Conservation (phyloP, 129 eudicot genomes). For the Sambucus nigra region DNA sequence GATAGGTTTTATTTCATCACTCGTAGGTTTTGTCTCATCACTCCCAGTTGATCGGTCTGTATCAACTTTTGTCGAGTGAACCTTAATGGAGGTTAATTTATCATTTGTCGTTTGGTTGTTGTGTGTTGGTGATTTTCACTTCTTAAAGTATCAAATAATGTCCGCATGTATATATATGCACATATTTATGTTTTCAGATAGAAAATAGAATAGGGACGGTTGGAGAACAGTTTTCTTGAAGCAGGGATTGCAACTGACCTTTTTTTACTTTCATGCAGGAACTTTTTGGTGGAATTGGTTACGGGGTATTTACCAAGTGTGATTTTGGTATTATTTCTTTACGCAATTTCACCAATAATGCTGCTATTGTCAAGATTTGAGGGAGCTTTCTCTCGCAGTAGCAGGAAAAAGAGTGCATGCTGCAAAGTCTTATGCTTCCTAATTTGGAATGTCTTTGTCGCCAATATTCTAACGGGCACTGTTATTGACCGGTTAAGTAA, state of each 20-base stretch:
- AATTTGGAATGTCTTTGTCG: slow-evolving; percentile 88
- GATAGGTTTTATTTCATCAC: too few species aligned
- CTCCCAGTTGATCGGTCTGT: too few species aligned
- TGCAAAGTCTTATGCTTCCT: slow-evolving; percentile 54
- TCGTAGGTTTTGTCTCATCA: too few species aligned
- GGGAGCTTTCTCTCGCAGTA: slow-evolving; percentile 80
- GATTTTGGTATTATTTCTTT: slow-evolving; percentile 55
- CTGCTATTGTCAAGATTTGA: slow-evolving; percentile 73
- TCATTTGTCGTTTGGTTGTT: too few species aligned
- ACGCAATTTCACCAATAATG: slow-evolving; percentile 75
- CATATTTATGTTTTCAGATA: too few species aligned
- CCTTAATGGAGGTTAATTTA: too few species aligned
- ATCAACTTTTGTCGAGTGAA: too few species aligned
- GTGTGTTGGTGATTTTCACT: too few species aligned
- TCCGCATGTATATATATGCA: too few species aligned
- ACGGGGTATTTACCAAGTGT: slow-evolving; percentile 91
- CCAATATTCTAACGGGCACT: slow-evolving; percentile 65
- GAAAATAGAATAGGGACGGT: too few species aligned
- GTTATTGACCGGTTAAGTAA: slow-evolving; percentile 48
- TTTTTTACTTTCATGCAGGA: slow-evolving; percentile 32
- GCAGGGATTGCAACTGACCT: background rate
- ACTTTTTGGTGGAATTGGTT: slow-evolving; percentile 31
- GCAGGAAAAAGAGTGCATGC: slow-evolving; percentile 80
- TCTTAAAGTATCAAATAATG: too few species aligned
- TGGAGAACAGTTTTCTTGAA: background rate